A percentile compares a stretch with the other conserved stretches of the same genome.
Conservation (phyloP, 352 stramenopile genomes). For the Globisporangium radiosum region DNA sequence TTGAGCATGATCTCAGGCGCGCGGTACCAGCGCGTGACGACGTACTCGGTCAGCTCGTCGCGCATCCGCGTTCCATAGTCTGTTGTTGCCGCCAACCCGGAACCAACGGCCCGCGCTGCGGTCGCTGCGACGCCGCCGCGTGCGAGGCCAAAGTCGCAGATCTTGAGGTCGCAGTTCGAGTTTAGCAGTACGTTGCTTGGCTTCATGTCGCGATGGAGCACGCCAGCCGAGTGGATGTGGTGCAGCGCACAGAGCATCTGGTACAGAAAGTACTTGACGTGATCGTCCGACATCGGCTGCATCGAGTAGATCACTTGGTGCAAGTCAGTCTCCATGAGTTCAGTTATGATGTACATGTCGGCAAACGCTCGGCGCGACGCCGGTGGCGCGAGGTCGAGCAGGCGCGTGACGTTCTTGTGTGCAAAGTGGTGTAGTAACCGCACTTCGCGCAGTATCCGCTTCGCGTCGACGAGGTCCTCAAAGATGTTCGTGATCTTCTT, state of each 20-base stretch:
- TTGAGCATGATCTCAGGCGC: constrained; percentile 92
- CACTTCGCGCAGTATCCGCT: constrained; percentile 96
- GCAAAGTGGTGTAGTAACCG: constrained; percentile 79
- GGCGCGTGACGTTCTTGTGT: constrained; percentile 91
- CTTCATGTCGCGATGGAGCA: constrained; percentile 82
- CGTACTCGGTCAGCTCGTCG: constrained; percentile 73
- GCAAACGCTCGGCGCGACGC: constrained; percentile 89
- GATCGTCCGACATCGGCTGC: constrained; percentile 87
- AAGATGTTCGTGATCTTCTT: constrained; percentile 94
- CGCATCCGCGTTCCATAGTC: constrained; percentile 12
- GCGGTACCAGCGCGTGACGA: constrained; percentile 92
- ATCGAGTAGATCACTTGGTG: constrained; percentile 96
- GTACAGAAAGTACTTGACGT: constrained; percentile 79
- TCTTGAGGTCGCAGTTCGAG: constrained; percentile 83
- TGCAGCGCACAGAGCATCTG: constrained; percentile 74
- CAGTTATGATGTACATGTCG: constrained; percentile 95
- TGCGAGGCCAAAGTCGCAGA: constrained; percentile 90
- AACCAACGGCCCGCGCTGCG: constrained; percentile 40
- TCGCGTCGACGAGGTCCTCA: constrained; percentile 97
- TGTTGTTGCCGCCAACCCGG: not conserved
- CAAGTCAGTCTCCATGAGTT: constrained; percentile 96
- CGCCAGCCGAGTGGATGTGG: constrained; percentile 94
- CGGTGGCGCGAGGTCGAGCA: constrained; percentile 90
- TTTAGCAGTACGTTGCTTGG: constrained; percentile 78
- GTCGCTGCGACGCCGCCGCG: constrained; percentile 80